Conservation (phyloP, 1,284 basidiomycete genomes). For the Puccinia horiana region DNA sequence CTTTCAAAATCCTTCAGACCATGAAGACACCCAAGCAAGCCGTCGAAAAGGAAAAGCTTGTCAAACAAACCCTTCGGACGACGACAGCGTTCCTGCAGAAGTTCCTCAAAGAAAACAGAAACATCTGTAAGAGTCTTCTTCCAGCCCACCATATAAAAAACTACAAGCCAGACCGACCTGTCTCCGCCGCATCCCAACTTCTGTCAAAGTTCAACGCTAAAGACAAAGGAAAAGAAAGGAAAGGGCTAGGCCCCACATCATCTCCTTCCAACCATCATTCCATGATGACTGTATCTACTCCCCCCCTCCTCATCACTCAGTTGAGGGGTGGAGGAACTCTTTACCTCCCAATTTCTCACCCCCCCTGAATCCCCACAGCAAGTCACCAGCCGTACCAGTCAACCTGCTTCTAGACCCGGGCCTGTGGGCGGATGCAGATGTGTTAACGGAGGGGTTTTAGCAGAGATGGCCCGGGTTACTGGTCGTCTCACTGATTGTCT, state of each 20-base stretch:
- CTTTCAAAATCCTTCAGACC: too few species aligned
- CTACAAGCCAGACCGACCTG: background rate
- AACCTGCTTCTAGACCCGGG: background rate
- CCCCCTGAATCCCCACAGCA: background rate
- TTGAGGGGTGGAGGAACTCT: slow-evolving; percentile 12
- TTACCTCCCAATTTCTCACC: background rate
- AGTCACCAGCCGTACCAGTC: background rate
- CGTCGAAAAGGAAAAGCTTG: too few species aligned
- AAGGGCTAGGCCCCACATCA: background rate
- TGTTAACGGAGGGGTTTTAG: background rate
- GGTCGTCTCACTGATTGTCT: background rate
- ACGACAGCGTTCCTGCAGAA: too few species aligned
- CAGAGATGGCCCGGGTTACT: background rate
- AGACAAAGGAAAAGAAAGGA: slow-evolving; percentile 2
- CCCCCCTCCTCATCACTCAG: background rate
- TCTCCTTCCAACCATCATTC: background rate
- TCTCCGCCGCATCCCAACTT: background rate
- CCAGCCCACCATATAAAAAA: background rate
- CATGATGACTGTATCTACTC: background rate
- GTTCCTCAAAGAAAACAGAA: slow-evolving; percentile 3
- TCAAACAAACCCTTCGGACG: too few species aligned
- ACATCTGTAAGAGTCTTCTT: background rate
- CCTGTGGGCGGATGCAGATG: background rate
- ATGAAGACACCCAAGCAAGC: too few species aligned
- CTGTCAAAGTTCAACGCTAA: background rate